Evolutionary conservation across 805 yeast species (phyloP).

Genomic region (Candida mattraensis): DNA sequence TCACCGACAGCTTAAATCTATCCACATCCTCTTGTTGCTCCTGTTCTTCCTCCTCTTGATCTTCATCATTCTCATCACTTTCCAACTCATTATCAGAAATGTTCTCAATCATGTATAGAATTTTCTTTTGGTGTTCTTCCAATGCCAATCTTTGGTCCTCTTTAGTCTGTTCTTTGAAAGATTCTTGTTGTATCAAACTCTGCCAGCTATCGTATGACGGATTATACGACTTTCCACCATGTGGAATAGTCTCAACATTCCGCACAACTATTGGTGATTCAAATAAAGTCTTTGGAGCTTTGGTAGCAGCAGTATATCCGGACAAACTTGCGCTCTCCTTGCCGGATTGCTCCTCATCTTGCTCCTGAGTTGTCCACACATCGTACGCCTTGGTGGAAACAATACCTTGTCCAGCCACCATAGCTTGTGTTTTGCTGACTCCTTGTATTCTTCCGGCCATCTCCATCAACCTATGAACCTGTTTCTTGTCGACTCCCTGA

Average conservation of each 20-base stretch:
- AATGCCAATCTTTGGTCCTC: slow-evolving; percentile 65
- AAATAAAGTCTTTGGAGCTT: slow-evolving; percentile 54
- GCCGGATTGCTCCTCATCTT: slow-evolving; percentile 17
- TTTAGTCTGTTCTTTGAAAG: slow-evolving; percentile 57
- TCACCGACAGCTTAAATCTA: slow-evolving; percentile 57
- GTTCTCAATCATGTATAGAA: slow-evolving; percentile 63
- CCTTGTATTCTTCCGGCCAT: slow-evolving; percentile 73
- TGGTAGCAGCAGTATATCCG: slow-evolving; percentile 53
- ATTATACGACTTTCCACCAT: slow-evolving; percentile 90
- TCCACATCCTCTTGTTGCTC: slow-evolving; percentile 34
- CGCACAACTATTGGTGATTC: slow-evolving; percentile 54
- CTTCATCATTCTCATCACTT: slow-evolving; percentile 40
- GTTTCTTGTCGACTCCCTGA: slow-evolving; percentile 65
- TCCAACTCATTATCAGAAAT: slow-evolving; percentile 59
- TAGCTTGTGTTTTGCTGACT: slow-evolving; percentile 49
- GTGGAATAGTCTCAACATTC: slow-evolving; percentile 55
- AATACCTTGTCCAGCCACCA: slow-evolving; percentile 65
- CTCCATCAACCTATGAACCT: slow-evolving; percentile 64
- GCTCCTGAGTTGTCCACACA: slow-evolving; percentile 59
- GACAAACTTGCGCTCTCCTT: slow-evolving; percentile 40
- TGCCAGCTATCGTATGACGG: slow-evolving; percentile 88
- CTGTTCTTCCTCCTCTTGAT: slow-evolving; percentile 38
- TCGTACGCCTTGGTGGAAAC: slow-evolving; percentile 53
- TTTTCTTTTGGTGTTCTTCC: slow-evolving; percentile 61
- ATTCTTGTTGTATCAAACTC: slow-evolving; percentile 64